Evolutionary conservation across 352 stramenopile species (phyloP).

Genomic region (Globisporangium megalacanthum): DNA sequence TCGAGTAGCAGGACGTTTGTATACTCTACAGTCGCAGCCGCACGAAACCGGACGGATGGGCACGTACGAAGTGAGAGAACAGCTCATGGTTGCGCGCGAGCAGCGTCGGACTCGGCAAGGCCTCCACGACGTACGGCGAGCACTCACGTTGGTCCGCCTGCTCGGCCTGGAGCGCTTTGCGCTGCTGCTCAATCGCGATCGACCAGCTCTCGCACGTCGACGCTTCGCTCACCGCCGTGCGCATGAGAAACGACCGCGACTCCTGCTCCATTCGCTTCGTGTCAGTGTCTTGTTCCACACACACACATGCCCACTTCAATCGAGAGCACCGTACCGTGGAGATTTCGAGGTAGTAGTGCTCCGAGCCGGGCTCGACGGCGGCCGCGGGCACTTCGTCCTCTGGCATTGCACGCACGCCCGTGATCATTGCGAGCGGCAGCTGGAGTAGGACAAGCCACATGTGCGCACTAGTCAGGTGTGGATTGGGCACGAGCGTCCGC

Average conservation of each 20-base stretch:
- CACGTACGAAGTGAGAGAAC: conserved; percentile 79
- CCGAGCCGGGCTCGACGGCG: conserved; percentile 41
- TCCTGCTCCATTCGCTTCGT: too few species aligned
- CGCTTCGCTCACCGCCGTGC: conserved; percentile 50
- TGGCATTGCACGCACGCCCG: conserved; percentile 65
- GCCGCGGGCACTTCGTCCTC: conserved; percentile 56
- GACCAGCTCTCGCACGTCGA: conserved; percentile 83
- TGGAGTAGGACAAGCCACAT: conserved; percentile 9
- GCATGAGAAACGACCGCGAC: conserved; percentile 74
- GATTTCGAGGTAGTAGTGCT: conserved; percentile 85
- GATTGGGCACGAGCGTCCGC: neutral
- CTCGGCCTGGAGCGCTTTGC: conserved; percentile 56
- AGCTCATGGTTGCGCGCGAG: conserved; percentile 72
- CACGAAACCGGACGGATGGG: too few species aligned
- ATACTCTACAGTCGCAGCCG: conserved; percentile 43
- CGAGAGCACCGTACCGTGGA: too few species aligned
- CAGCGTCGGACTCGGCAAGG: conserved; percentile 61
- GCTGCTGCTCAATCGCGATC: conserved; percentile 78
- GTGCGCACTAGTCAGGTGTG: neutral
- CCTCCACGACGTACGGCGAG: conserved; percentile 21
- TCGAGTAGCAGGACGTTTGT: conserved; percentile 70
- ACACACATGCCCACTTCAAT: too few species aligned
- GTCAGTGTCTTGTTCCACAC: too few species aligned
- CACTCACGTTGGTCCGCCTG: conserved; percentile 52
- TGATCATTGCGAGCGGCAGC: conserved; percentile 61